Evolutionary conservation across 2,329 filamentous ascomycete species (phyloP), one percentile per base, ranked within the genome.

Genomic region (Colletotrichum cereale): DNA sequence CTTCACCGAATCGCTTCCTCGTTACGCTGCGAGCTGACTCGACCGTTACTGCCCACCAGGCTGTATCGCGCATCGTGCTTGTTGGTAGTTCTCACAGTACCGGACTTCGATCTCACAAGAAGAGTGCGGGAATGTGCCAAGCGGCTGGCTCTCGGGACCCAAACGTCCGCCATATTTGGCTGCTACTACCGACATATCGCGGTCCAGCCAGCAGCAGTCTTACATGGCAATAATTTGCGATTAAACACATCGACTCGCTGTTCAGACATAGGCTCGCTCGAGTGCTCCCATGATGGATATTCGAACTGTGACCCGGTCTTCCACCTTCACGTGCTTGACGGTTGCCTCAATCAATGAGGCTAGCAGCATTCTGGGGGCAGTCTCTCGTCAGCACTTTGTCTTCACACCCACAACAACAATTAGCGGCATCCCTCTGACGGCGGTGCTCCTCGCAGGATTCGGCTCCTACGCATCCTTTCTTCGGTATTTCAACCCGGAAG

Each of bases 381-480:
- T 48, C 47, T 62, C 64, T 68, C 38, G 68, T 68, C 47, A 60
- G 68, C 53, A 68, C 38, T 26, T 21, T 60, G 29, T 36, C 38
- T 26, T 50, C 65, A 52, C 52, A 29, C 65, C 52, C 62, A 44
- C 40, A 21, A 36, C 40, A 21, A 36, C 24, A 31, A 31, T 16
- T 14, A 24, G 38, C 36, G 18, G 14, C 44, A 34, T 26, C 18
- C 52, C 7, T 31, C n/a, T 21, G 14, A 18, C 44, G 7, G 53
- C 48, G 44, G 47, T 38, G 48, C 40, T 40, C 10, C 36, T 42
- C 29, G 24, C 21, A 68, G 68, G 52, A 63, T 55, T 26, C 58
- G 65, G 53, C 14, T 67, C 60, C 31, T 56, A 26, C 44, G 10
- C 44, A n/a, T 40, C 44, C 62, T 60, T 64, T 10, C 53, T 48